Conservation (phyloP, 1,284 basidiomycete species). For the Malassezia sympodialis region DNA sequence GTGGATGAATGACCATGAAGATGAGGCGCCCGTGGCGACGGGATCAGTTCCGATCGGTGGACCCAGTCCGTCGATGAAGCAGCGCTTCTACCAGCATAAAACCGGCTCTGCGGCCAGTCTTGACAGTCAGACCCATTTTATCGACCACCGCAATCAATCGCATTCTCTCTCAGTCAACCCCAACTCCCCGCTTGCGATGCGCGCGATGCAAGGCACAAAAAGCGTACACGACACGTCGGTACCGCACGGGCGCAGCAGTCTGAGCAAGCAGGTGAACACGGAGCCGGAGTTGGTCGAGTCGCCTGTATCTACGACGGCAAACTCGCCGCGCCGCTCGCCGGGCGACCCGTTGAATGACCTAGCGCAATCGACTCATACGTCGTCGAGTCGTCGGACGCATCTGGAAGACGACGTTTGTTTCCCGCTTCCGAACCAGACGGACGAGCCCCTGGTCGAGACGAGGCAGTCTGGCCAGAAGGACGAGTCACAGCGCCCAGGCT, state of each 20-base stretch:
- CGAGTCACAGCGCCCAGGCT: conserved; percentile 27
- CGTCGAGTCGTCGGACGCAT: not conserved
- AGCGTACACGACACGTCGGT: not conserved
- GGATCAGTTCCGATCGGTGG: conserved; percentile 18
- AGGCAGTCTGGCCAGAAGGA: conserved; percentile 15
- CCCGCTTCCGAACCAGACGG: conserved; percentile 25
- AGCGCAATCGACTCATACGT: conserved; percentile 5
- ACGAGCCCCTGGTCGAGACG: not conserved
- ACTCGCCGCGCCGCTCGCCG: not conserved
- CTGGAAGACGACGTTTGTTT: conserved; percentile 46
- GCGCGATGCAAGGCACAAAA: conserved; percentile 7
- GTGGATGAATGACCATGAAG: not conserved
- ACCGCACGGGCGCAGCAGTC: not conserved
- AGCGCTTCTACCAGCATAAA: conserved; percentile 41
- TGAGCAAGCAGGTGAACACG: not conserved
- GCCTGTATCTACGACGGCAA: not conserved
- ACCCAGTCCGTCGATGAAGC: conserved; percentile 8
- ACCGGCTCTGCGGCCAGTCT: conserved; percentile 40
- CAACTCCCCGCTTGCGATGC: conserved; percentile 29
- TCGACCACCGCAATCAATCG: conserved; percentile 45
- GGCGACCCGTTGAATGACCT: conserved; percentile 1
- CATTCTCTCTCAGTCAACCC: conserved; percentile 32
- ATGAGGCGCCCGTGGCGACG: conserved; percentile 12
- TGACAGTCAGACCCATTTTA: conserved; percentile 43
- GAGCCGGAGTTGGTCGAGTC: not conserved